Evolutionary conservation across 1,284 basidiomycete genomes (phyloP).

Genomic region (Cryptococcus sp.): DNA sequence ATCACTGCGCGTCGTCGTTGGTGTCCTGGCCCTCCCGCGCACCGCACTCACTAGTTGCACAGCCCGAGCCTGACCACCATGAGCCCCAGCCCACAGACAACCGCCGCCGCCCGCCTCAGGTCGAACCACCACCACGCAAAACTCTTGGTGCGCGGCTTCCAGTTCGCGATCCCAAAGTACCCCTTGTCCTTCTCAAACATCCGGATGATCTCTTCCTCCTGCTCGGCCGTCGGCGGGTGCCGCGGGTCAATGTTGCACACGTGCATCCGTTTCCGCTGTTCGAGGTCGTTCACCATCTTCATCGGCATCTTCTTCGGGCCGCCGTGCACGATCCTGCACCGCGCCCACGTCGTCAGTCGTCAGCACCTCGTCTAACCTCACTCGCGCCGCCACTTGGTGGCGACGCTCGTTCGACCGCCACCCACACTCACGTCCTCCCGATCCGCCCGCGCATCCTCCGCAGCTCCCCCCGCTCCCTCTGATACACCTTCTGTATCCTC

Average conservation of each 20-base stretch:
- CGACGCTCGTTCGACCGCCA: too few relatives aligned
- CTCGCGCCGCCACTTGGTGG: too few relatives aligned
- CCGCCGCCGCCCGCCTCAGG: slow-evolving; percentile 14
- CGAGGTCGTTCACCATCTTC: slow-evolving; percentile 5
- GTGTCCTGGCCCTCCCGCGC: background rate
- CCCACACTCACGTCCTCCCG: slow-evolving; percentile 7
- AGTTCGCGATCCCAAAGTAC: slow-evolving; percentile 24
- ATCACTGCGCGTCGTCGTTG: slow-evolving; percentile 3
- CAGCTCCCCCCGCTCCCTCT: slow-evolving; percentile 7
- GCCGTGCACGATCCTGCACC: slow-evolving; percentile 11
- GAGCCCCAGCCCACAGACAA: slow-evolving; percentile 9
- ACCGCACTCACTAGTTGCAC: slow-evolving; percentile 20
- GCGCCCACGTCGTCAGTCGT: too few relatives aligned
- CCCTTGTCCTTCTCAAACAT: slow-evolving; percentile 13
- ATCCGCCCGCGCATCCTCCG: slow-evolving; percentile 3
- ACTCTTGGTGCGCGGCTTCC: slow-evolving; percentile 14
- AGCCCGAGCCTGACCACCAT: slow-evolving; percentile 22
- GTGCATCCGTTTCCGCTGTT: slow-evolving; percentile 9
- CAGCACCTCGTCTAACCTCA: too few relatives aligned
- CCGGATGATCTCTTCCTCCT: slow-evolving; percentile 13
- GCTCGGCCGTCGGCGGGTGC: slow-evolving; percentile 7
- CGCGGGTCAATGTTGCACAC: slow-evolving; percentile 3
- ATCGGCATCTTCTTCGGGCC: slow-evolving; percentile 12
- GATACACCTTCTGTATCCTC: slow-evolving; percentile 17
- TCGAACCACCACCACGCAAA: slow-evolving; percentile 27